These are phyloP conservation scores for Suillus subaureus DNA, from an alignment of 768 basidiomycete genomes.

Conservation along the genomic window DNA sequence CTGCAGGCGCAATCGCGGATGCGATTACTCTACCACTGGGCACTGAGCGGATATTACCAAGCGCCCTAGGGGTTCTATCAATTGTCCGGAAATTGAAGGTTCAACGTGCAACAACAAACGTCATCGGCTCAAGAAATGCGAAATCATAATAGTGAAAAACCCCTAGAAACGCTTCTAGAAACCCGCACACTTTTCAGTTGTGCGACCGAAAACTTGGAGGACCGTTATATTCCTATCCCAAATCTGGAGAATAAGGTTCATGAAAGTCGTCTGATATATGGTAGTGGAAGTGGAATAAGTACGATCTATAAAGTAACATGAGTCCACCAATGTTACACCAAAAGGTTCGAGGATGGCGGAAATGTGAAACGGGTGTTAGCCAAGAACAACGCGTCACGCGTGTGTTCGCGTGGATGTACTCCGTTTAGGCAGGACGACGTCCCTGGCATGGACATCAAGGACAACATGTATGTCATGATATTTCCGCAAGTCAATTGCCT, in stretches of 20 bases:
- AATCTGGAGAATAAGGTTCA: not conserved
- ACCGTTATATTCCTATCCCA: not conserved
- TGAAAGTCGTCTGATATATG: not conserved
- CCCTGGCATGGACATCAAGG: conserved; percentile 61
- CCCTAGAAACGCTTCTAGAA: not conserved
- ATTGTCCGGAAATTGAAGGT: conserved; percentile 8
- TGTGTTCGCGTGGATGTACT: conserved; percentile 5
- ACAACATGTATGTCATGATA: conserved; percentile 74
- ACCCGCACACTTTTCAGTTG: not conserved
- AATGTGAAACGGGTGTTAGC: not conserved
- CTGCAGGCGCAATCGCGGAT: not conserved
- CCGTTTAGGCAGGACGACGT: conserved; percentile 49
- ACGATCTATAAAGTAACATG: conserved; percentile 9
- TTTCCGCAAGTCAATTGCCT: conserved; percentile 74
- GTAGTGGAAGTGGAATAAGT: conserved; percentile 12
- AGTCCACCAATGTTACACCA: conserved; percentile 1
- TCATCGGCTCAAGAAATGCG: not conserved
- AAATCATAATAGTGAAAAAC: not conserved
- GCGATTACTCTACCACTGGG: not conserved
- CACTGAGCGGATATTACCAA: not conserved
- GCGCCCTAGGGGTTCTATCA: not conserved
- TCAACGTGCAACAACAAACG: not conserved
- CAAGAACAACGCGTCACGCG: not conserved
- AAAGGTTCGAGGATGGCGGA: not conserved
- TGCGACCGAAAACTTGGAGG: not conserved